A percentile compares a stretch with the other conserved stretches of the same genome.
phyloP scores from a whole-genome alignment of 371 early-diverging fungal genomes.

The Mortierella sp. region DNA sequence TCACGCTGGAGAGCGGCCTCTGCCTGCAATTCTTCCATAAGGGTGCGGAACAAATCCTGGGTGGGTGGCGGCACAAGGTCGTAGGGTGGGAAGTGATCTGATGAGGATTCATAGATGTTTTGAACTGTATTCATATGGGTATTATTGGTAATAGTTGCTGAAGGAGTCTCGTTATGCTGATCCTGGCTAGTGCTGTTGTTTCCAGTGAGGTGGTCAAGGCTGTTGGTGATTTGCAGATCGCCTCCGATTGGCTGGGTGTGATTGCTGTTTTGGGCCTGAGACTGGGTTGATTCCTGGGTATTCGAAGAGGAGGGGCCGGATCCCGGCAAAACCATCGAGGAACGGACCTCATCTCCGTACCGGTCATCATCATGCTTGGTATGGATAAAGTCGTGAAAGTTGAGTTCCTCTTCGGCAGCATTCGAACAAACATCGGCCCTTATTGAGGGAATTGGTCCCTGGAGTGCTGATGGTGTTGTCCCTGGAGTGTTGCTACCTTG shows the following conservation, averaged over 20 bases:
- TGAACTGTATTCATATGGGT: constrained; percentile 8
- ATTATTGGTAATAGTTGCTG: not conserved
- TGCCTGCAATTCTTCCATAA: constrained; percentile 47
- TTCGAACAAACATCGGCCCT: not conserved
- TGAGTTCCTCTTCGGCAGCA: constrained; percentile 29
- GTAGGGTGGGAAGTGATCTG: constrained; percentile 18
- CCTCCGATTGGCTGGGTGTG: constrained; percentile 10
- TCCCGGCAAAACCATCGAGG: constrained; percentile 16
- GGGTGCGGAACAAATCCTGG: constrained; percentile 35
- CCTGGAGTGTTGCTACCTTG: not conserved
- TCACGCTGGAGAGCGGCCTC: constrained; percentile 44
- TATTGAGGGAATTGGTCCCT: not conserved
- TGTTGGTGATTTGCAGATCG: not conserved
- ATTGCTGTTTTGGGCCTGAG: constrained; percentile 1
- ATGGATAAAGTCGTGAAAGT: constrained; percentile 47
- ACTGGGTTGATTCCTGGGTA: not conserved
- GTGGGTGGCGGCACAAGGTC: constrained; percentile 42
- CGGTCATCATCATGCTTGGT: constrained; percentile 40
- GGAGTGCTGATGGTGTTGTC: not conserved
- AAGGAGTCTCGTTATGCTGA: not conserved
- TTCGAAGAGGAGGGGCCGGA: constrained; percentile 1
- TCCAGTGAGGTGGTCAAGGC: not conserved
- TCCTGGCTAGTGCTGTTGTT: not conserved
- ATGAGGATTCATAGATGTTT: constrained; percentile 17
- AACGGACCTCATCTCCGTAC: constrained; percentile 17